Percentiles rank a stretch among this genome's conserved stretches.
Conservation (phyloP, 768 basidiomycete species). For the Lanmaoa rubissima region DNA sequence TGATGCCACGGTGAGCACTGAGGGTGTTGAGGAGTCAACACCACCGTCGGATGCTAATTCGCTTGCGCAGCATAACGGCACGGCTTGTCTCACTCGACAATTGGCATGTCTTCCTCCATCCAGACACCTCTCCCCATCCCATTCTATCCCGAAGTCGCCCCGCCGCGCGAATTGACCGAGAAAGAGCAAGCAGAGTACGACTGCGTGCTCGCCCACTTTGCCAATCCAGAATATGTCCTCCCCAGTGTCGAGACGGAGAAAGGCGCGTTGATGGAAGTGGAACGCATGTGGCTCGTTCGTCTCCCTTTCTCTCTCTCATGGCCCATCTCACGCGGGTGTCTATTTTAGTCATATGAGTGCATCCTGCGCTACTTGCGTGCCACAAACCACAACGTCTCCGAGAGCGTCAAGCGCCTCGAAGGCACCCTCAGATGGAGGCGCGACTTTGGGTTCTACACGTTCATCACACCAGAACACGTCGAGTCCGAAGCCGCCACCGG, state of each 20-base stretch:
- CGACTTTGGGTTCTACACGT: conserved; percentile 70
- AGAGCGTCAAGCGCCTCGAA: conserved; percentile 64
- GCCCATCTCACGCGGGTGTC: not conserved
- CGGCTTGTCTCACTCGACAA: not conserved
- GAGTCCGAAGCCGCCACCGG: conserved; percentile 83
- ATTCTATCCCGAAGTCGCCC: conserved; percentile 26
- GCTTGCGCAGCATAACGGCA: not conserved
- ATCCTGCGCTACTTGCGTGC: conserved; percentile 77
- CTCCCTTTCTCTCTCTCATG: not conserved
- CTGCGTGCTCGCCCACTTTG: conserved; percentile 59
- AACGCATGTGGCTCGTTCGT: conserved; percentile 76
- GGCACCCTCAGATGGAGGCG: conserved; percentile 76
- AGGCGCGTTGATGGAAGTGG: conserved; percentile 54
- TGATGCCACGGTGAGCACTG: too few species aligned
- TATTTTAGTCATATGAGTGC: conserved; percentile 59
- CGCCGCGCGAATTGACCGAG: conserved; percentile 39
- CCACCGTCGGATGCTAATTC: not conserved
- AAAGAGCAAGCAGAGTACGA: conserved; percentile 50
- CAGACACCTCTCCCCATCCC: conserved; percentile 27
- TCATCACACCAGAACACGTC: conserved; percentile 57
- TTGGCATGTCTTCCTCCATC: conserved; percentile 12
- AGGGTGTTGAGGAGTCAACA: too few species aligned
- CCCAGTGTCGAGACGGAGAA: conserved; percentile 44
- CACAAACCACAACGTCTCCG: conserved; percentile 64
- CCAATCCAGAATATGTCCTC: conserved; percentile 48